Evolutionary conservation across 306 rosid genomes (phyloP), one percentile per base, ranked within the genome.

Genomic region (Notholithocarpus densiflorus): DNA sequence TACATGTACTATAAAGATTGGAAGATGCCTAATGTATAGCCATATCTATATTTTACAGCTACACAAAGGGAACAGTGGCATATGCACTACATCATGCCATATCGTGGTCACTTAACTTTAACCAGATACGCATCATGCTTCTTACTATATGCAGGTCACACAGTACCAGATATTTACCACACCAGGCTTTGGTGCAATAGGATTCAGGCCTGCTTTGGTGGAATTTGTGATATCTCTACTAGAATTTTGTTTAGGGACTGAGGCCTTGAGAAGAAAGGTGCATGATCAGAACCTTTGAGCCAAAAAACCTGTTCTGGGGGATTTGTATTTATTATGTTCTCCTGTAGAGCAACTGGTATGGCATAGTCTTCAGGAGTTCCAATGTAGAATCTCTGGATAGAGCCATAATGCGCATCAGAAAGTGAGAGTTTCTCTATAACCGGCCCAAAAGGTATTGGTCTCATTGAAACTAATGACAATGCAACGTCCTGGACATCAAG

Each of bases 201-300:
- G 1, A 29, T 64, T 29, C 23, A 64, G 43, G 31, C 71, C 19
- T 68, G 51, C 52, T 34, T 57, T 34, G 84, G 86, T 55, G 56
- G 31, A 27, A 89, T 81, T 83, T 65, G 88, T 60, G 99, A 89
- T 81, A 96, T 90, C 84, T 96, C 98, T 72, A 90, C 86, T 72
- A 96, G 80, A 34, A 96, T 82, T 87, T 90, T 96, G 90, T 96
- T 94, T 34, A 93, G 81, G 60, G 98, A 97, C 87, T 93, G 99
- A 78, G 98, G 98, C 84, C 87, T 96, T 34, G 99, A 96, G 93
- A 96, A 96, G 78, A 96, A 93, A 3, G 99, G 99, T 6, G 98
- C 88, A 83, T 96, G 99, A 85, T 96, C 98, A 3, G 98, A 94
- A 11, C 94, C 92, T 80, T 96, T 96, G 48, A 96, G 75, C 54